phyloP scores from a whole-genome alignment of 257 asterid species.

The Echites panduratus region DNA sequence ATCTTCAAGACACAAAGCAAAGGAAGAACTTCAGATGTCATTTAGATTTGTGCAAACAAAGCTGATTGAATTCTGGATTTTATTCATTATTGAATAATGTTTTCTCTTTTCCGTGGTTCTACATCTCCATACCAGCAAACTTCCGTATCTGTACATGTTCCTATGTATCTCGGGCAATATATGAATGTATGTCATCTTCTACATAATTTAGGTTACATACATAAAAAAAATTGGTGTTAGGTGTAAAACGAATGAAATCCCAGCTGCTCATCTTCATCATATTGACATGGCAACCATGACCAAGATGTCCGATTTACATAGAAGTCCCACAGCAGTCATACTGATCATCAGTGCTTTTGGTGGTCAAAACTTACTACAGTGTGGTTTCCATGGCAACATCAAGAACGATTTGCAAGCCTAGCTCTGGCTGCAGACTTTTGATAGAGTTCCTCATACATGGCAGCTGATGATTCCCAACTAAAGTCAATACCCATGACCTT shows the following conservation, averaged over 20 bases:
- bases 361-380: neutral
- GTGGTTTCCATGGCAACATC: neutral
- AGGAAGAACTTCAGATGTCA: neutral
- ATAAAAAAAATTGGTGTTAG: neutral
- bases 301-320: neutral
- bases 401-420: constrained; percentile 27
- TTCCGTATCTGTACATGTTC: neutral
- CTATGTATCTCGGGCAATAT: neutral
- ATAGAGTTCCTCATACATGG: constrained; percentile 79
- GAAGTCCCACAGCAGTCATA: neutral
- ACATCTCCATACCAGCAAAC: neutral
- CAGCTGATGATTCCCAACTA: constrained; percentile 89
- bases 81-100: neutral
- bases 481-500: constrained; percentile 86
- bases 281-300: neutral
- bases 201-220: neutral
- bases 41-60: neutral
- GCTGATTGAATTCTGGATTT: neutral
- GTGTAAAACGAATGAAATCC: constrained; percentile 2
- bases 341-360: neutral
- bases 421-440: constrained; percentile 62
- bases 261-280: neutral
- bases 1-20: neutral
- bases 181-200: neutral
- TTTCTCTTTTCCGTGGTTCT: neutral